Conservation (phyloP, 1,284 basidiomycete species). For the Cryptococcus neoformans region DNA sequence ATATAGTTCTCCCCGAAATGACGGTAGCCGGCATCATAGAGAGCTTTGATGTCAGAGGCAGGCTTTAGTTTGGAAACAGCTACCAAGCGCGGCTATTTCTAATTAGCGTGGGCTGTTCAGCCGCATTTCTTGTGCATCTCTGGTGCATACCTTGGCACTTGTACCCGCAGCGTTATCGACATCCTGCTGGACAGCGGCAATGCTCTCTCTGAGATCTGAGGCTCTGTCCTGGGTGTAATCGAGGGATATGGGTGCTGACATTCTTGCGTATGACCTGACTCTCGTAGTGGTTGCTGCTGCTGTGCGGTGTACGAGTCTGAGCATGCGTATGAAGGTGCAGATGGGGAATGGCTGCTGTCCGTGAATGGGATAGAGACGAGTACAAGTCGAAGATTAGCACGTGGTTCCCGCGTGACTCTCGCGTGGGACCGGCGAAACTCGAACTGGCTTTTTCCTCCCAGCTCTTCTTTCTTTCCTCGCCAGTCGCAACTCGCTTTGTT, state of each 20-base stretch:
- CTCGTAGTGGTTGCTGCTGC: too few relatives aligned
- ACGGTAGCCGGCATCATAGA: slow-evolving; percentile 72
- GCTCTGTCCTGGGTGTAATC: slow-evolving; percentile 43
- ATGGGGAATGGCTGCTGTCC: too few relatives aligned
- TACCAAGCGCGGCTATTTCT: slow-evolving; percentile 58
- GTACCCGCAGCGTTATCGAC: slow-evolving; percentile 30
- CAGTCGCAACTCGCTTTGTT: too few relatives aligned
- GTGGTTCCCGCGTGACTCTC: too few relatives aligned
- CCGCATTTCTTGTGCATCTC: neutral
- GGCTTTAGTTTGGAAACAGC: slow-evolving; percentile 97
- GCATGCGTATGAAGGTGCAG: too few relatives aligned
- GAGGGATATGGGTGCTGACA: slow-evolving; percentile 16
- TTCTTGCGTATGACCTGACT: slow-evolving; percentile 1
- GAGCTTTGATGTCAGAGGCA: slow-evolving; percentile 76
- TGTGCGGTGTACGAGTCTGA: too few relatives aligned
- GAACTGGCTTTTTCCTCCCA: too few relatives aligned
- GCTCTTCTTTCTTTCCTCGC: too few relatives aligned
- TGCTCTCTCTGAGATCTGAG: slow-evolving; percentile 48
- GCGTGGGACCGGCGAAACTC: too few relatives aligned
- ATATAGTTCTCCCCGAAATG: slow-evolving; percentile 99
- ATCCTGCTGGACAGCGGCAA: slow-evolving; percentile 44
- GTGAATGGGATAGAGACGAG: too few relatives aligned
- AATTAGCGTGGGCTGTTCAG: neutral
- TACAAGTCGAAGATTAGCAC: too few relatives aligned
- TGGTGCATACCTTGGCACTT: slow-evolving; percentile 6